phyloP scores from a whole-genome alignment of 139 green algal genomes.

The Diplosphaera chodatii region DNA sequence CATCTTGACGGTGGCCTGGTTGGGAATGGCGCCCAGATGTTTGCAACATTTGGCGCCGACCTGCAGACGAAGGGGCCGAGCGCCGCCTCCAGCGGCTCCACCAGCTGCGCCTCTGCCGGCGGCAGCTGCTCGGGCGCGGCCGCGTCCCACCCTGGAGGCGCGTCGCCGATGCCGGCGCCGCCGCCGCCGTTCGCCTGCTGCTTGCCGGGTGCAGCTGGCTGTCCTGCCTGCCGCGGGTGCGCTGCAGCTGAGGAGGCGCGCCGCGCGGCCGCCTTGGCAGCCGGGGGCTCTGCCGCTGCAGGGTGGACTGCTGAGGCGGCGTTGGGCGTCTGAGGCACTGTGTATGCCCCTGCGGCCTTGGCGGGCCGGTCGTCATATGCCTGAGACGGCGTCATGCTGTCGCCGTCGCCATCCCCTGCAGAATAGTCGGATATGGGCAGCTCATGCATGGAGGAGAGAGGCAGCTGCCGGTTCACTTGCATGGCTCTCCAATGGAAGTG shows the following conservation, averaged over 20 bases:
- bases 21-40: too few species aligned
- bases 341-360: constrained; percentile 43
- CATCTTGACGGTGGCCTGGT: too few species aligned
- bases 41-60: too few species aligned
- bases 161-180: neutral
- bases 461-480: too few species aligned
- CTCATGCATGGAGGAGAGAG: too few species aligned
- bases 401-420: neutral
- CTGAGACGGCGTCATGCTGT: constrained; percentile 11
- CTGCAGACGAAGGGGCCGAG: neutral
- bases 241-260: too few species aligned
- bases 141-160: neutral
- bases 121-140: constrained; percentile 55
- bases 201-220: too few species aligned
- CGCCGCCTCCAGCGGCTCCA: constrained; percentile 10
- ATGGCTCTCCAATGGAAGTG: too few species aligned
- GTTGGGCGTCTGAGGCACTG: constrained; percentile 9
- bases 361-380: constrained; percentile 74
- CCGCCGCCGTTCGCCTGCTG: too few species aligned
- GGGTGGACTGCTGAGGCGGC: constrained; percentile 1
- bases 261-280: too few species aligned
- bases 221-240: too few species aligned
- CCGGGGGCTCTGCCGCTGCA: neutral
- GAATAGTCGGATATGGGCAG: too few species aligned
- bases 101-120: constrained; percentile 36